Evolutionary conservation across 108 stramenopile species (phyloP), one percentile per base, ranked within the genome.

Genomic region (Skeletonema tropicum): DNA sequence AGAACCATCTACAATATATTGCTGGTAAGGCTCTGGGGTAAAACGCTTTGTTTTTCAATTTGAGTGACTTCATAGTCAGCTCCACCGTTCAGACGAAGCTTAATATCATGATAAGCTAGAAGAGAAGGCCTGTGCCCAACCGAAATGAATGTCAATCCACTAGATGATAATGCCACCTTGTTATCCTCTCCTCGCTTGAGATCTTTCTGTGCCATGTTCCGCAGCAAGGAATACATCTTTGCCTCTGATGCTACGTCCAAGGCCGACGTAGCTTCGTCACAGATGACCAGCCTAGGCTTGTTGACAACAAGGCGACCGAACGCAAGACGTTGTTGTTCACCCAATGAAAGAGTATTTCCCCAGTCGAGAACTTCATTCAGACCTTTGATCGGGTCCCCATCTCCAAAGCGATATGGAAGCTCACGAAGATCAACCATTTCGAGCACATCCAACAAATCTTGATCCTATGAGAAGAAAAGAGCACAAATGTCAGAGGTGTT

Each of bases 261-360:
- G 2, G 98, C 98, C 0, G 87, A 89, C 10, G 98, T 98, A 1
- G 97, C 96, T 76, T 95, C 95, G 64, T 97, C 98, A 33, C 98
- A 76, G 41, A 98, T 93, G 8, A 95, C 95, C 15, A 98, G 67
- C 17, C 77, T 68, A n/a, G 98, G 98, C 71, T 83, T 68, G 75
- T 95, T 91, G 60, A 97, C 88, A 31, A 97, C 69, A 4, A 98
- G 68, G 23, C 98, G 78, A 3, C 92, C 96, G 75, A 98, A 98
- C 8, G 97, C 96, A n/a, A 99, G 69, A 5, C 95, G 70, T 69
- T 98, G 98, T 71, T 99, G 98, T 80, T 99, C 98, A 42, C 98
- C 98, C 55, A 98, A 73, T 0, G 92, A 94, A 13, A 99, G 85
- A 32, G 83, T 88, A 62, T 97, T 95, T 60, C 86, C 73, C 98